Evolutionary conservation across 2,329 filamentous ascomycete genomes (phyloP), one percentile per base, ranked within the genome.

Genomic region (Phaeosphaeria sp.): DNA sequence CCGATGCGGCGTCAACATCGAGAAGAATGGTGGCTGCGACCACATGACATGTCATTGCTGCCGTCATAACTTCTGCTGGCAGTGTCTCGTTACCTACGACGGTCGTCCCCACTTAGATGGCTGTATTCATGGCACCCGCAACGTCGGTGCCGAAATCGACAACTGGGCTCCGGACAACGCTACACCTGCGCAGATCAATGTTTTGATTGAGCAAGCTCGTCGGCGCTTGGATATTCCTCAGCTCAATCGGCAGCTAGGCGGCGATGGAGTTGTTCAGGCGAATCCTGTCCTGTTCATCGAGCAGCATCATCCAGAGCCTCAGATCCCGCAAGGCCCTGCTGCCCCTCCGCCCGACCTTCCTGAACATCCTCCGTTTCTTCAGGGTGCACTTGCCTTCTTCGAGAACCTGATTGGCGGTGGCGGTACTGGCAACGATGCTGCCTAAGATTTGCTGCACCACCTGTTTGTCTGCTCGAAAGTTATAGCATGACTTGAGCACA

Each of bases 21-120:
- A 69, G 51, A 73, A 73, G 61, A n/a, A 55, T 1, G 62, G 64
- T 1, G 71, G 71, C 10, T 73, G 69, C 49, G 62, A 69, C 18
- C 47, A 49, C 47, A 42, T 43, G 49, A 56, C 36, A 0, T 73
- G 72, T 69, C 63, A 56, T 64, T 63, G 21, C 7, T 72, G 67
- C 56, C 39, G 41, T n/a, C 56, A 65, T 23, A 41, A 68, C 54
- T 72, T 72, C 46, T 72, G 66, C 55, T 72, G 62, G 61, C 20
- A 57, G 11, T 72, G 67, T 44, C 59, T 68, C 3, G 59, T 55
- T 1, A 9, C n/a, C 3, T 64, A 55, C 46, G 42, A 18, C n/a
- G 30, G 15, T 10, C 11, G 42, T 11, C 21, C 50, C 33, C 66
- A 71, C 27, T 33, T 15, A 1, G 25, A 51, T 1, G 41, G 39